A percentile compares a stretch with the other conserved stretches of the same genome.
These are phyloP conservation scores for Fusarium nisikadoi DNA, from an alignment of 2,329 filamentous ascomycete species.

Conservation along the genomic window DNA sequence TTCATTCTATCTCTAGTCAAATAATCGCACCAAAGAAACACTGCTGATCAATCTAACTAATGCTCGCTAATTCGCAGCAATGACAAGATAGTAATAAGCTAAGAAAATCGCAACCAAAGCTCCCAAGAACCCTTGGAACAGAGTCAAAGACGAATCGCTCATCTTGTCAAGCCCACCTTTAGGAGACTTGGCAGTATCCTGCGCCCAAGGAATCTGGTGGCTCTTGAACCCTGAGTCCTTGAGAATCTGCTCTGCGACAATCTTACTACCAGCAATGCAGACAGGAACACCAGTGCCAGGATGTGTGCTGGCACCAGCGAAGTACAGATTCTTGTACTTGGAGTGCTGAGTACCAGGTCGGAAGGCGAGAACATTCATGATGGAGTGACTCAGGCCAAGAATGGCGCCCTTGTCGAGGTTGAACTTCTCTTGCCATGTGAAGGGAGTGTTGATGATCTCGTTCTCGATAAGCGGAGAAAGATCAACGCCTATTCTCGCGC, in stretches of 20 bases:
- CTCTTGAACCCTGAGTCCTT: not conserved
- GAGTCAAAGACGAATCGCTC: conserved; percentile 12
- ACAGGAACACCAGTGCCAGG: conserved; percentile 82
- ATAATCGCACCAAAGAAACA: not conserved
- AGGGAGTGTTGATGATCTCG: conserved; percentile 74
- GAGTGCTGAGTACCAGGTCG: conserved; percentile 67
- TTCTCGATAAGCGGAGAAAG: conserved; percentile 61
- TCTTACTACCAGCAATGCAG: conserved; percentile 74
- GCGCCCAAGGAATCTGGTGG: conserved; percentile 21
- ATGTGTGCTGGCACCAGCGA: conserved; percentile 80
- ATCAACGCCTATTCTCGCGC: conserved; percentile 67
- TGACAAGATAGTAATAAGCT: conserved; percentile 19
- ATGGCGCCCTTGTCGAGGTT: conserved; percentile 82
- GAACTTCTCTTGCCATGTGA: conserved; percentile 72
- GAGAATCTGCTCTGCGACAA: conserved; percentile 61
- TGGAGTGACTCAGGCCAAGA: conserved; percentile 75
- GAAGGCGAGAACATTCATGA: conserved; percentile 78
- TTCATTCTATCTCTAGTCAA: not conserved
- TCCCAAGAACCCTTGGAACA: conserved; percentile 23
- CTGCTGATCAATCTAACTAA: not conserved
- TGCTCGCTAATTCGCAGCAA: conserved; percentile 14
- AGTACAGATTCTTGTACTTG: conserved; percentile 67
- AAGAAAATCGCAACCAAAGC: conserved; percentile 15
- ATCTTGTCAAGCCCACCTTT: conserved; percentile 24
- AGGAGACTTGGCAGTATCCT: not conserved